Conservation (phyloP, 75 land plant species). For the Picea sitchensis region DNA sequence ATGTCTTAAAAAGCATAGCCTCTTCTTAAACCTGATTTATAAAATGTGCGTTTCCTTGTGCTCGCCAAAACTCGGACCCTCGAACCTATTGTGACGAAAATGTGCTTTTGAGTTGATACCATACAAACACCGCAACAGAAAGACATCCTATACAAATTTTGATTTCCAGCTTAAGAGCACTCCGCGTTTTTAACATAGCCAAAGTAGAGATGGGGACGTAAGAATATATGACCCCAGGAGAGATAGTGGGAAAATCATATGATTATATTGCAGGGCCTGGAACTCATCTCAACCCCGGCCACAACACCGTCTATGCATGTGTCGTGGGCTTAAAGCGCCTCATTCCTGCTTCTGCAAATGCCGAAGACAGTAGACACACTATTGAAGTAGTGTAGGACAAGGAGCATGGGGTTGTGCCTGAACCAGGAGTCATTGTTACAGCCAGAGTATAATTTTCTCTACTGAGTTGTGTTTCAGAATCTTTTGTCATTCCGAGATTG, state of each 20-base stretch:
- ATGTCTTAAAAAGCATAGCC: too few relatives aligned
- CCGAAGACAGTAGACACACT: constrained; percentile 67
- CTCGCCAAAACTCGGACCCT: too few relatives aligned
- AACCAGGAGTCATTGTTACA: constrained; percentile 76
- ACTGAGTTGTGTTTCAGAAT: neutral
- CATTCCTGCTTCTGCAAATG: constrained; percentile 33
- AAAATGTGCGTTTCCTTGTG: too few relatives aligned
- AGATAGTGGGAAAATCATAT: constrained; percentile 58
- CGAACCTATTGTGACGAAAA: too few relatives aligned
- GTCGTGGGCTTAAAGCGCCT: constrained; percentile 58
- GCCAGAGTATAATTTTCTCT: constrained; percentile 57
- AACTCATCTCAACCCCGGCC: constrained; percentile 49
- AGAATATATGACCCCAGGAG: constrained; percentile 77
- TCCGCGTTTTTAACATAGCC: too few relatives aligned
- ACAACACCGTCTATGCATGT: constrained; percentile 62
- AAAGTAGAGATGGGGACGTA: neutral
- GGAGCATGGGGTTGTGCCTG: constrained; percentile 84
- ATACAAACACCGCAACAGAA: too few relatives aligned
- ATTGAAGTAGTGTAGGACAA: constrained; percentile 83
- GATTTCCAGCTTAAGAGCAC: too few relatives aligned
- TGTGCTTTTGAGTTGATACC: too few relatives aligned
- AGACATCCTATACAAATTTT: too few relatives aligned
- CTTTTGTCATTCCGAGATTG: neutral
- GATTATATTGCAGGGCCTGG: constrained; percentile 70
- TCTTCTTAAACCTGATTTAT: too few relatives aligned